phyloP scores from a whole-genome alignment of 192 early-diverging fungal species.

The Powellomyces hirtus region DNA sequence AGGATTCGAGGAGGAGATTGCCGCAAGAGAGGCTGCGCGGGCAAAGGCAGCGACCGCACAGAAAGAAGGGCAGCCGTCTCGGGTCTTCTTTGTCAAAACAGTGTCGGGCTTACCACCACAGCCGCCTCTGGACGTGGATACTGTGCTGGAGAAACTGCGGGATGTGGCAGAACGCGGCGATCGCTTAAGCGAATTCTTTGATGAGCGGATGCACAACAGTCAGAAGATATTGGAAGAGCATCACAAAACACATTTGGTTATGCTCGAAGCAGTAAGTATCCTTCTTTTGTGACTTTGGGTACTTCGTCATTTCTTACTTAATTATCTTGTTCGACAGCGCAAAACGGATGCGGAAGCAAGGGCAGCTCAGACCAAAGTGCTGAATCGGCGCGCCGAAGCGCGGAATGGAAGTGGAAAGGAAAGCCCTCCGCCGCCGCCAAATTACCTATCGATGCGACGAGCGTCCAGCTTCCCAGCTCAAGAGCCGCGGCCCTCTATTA shows the following conservation, averaged over 20 bases:
- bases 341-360: constrained; percentile 10
- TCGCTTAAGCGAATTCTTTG: constrained; percentile 3
- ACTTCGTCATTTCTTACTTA: no score
- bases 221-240: constrained; percentile 22
- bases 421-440: not conserved
- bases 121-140: constrained; percentile 12
- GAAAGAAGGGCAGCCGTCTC: not conserved
- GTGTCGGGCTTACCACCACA: not conserved
- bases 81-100: not conserved
- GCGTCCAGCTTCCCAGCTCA: not conserved
- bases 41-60: not conserved
- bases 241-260: constrained; percentile 18
- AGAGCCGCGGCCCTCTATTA: not conserved
- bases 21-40: not conserved
- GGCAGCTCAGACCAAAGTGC: not conserved
- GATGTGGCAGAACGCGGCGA: constrained; percentile 26
- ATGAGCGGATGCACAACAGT: constrained; percentile 18
- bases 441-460: not conserved
- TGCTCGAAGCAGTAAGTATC: no score
- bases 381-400: not conserved
- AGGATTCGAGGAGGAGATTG: not conserved
- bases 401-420: not conserved
- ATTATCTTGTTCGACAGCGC: no score
- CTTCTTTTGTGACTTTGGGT: no score
- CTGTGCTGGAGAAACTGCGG: constrained; percentile 18